A percentile compares a stretch with the other conserved stretches of the same genome.
Conservation (phyloP, 179 eudicot genomes). For the Amaranthus tricolor region DNA sequence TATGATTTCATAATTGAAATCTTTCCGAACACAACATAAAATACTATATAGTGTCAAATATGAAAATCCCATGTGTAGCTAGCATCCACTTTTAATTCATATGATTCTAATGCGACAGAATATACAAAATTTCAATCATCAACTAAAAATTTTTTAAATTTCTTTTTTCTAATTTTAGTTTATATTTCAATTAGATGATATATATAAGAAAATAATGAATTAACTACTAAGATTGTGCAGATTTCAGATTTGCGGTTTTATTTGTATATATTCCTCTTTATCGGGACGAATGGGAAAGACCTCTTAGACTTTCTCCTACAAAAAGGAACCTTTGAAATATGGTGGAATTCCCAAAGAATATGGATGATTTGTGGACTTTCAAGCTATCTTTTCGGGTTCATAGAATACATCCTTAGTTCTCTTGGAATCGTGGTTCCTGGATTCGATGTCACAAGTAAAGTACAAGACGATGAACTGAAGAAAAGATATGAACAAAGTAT, state of each 20-base stretch:
- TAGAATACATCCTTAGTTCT: constrained; percentile 38
- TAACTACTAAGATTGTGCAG: constrained; percentile 25
- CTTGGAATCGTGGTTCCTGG: constrained; percentile 47
- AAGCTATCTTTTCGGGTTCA: constrained; percentile 43
- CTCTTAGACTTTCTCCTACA: constrained; percentile 46
- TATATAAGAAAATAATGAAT: too few species aligned
- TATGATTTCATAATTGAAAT: too few species aligned
- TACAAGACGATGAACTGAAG: constrained; percentile 45
- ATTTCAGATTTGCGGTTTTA: constrained; percentile 41
- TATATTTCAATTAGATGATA: too few species aligned
- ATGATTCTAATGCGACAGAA: too few species aligned
- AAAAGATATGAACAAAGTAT: constrained; percentile 66
- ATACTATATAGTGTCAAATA: too few species aligned
- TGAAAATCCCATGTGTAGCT: too few species aligned
- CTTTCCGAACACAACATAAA: too few species aligned
- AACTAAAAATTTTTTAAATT: too few species aligned
- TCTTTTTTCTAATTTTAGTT: too few species aligned
- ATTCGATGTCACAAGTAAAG: constrained; percentile 66
- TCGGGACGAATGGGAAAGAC: constrained; percentile 63
- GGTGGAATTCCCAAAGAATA: constrained; percentile 87
- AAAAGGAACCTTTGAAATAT: constrained; percentile 47
- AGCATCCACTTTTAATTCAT: too few species aligned
- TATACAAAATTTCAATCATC: too few species aligned
- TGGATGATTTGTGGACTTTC: constrained; percentile 62
- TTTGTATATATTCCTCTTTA: constrained; percentile 52